Evolutionary conservation across 768 basidiomycete genomes (phyloP).

Genomic region (Mycena galopus): DNA sequence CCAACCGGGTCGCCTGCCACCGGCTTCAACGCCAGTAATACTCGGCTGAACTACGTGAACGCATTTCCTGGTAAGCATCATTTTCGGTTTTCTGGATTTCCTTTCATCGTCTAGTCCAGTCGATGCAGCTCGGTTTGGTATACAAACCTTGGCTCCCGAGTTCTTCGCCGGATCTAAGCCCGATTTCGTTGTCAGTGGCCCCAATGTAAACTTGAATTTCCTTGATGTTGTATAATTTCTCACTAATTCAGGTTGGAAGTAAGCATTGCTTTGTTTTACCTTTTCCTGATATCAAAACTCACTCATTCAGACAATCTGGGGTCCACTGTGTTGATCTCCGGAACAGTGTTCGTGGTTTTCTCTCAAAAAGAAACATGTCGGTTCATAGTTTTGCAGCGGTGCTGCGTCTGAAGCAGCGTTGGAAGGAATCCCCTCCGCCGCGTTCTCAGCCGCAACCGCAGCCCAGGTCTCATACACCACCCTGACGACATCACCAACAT

Average conservation of each 20-base stretch:
- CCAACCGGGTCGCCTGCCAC: slow-evolving; percentile 58
- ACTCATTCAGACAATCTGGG: slow-evolving; percentile 49
- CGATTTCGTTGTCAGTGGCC: slow-evolving; percentile 61
- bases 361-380: not conserved
- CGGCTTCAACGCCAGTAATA: slow-evolving; percentile 55
- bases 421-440: slow-evolving; percentile 52
- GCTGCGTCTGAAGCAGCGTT: slow-evolving; percentile 63
- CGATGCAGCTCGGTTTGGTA: slow-evolving; percentile 54
- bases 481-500: slow-evolving; percentile 50
- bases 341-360: slow-evolving; percentile 54
- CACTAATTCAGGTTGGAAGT: slow-evolving; percentile 45
- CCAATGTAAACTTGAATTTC: slow-evolving; percentile 48
- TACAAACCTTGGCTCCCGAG: slow-evolving; percentile 58
- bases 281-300: not conserved
- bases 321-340: slow-evolving; percentile 49
- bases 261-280: slow-evolving; percentile 25
- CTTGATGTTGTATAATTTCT: not conserved
- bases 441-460: slow-evolving; percentile 40
- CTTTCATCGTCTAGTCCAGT: slow-evolving; percentile 32
- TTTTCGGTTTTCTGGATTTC: too few species aligned
- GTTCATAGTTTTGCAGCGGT: slow-evolving; percentile 48
- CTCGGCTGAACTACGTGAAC: slow-evolving; percentile 53
- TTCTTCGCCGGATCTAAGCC: slow-evolving; percentile 53
- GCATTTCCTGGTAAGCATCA: slow-evolving; percentile 46
- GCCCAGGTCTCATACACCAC: slow-evolving; percentile 62